These are phyloP conservation scores for Trichosporon asahii DNA, from an alignment of 1,284 basidiomycete species.

Conservation along the genomic window DNA sequence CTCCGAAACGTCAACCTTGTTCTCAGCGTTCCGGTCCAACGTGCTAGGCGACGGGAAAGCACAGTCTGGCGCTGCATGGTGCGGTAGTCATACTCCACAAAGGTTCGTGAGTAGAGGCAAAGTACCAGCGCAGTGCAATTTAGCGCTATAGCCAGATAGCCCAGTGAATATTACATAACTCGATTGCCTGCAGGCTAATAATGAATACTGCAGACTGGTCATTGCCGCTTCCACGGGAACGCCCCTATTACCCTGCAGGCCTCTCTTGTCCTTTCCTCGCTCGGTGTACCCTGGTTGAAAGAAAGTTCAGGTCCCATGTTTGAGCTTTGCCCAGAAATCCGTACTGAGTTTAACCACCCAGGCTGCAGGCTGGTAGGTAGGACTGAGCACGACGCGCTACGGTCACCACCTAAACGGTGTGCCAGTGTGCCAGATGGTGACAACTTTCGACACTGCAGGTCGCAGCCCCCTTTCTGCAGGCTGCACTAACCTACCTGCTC, in stretches of 20 bases:
- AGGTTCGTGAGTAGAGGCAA: neutral
- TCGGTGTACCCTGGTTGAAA: neutral
- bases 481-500: neutral
- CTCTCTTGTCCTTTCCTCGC: neutral
- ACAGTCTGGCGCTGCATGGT: neutral
- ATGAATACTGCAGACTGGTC: neutral
- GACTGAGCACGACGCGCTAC: too few species aligned
- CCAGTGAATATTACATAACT: neutral
- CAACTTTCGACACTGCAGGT: neutral
- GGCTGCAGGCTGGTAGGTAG: neutral
- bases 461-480: neutral
- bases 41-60: neutral
- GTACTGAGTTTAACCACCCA: neutral
- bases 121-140: neutral
- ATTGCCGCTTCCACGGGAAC: too few species aligned
- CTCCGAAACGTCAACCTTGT: neutral
- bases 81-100: neutral
- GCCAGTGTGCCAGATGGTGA: too few species aligned
- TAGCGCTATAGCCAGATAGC: neutral
- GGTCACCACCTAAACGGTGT: too few species aligned
- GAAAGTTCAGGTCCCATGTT: slow-evolving; percentile 10
- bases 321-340: slow-evolving; percentile 7
- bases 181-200: neutral
- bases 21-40: neutral
- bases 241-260: neutral